Percentiles rank a stretch among this genome's conserved stretches.
Evolutionary conservation across 257 asterid species (phyloP).

Genomic region (Gynochthodes officinalis): DNA sequence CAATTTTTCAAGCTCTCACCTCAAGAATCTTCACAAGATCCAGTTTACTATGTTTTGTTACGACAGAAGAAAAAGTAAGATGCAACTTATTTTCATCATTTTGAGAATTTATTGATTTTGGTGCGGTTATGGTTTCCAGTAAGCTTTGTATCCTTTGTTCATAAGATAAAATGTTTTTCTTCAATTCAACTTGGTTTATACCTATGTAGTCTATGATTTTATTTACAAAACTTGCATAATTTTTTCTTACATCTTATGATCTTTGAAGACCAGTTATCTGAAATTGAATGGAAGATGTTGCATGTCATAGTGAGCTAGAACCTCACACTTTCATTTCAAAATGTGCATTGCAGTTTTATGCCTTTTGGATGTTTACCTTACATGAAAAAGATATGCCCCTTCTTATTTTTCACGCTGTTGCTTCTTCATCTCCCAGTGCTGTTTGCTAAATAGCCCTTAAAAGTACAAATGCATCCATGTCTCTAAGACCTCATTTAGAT

Average conservation of each 20-base stretch:
- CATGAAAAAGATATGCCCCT: background rate
- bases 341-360: background rate
- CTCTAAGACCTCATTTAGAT: background rate
- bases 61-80: conserved; percentile 56
- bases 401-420: background rate
- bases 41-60: conserved; percentile 66
- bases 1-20: conserved; percentile 65
- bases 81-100: background rate
- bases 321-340: background rate
- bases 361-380: background rate
- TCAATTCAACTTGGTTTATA: background rate
- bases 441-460: background rate
- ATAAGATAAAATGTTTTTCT: background rate
- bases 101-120: background rate
- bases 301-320: background rate
- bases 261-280: background rate
- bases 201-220: background rate
- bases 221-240: background rate
- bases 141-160: background rate
- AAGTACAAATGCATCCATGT: background rate
- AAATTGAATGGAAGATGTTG: background rate
- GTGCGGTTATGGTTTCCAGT: background rate
- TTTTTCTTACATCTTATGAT: background rate
- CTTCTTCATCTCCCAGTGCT: background rate
- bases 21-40: conserved; percentile 65